phyloP scores from a whole-genome alignment of 176 grass and related monocot species.

The Oryza australiensis region DNA sequence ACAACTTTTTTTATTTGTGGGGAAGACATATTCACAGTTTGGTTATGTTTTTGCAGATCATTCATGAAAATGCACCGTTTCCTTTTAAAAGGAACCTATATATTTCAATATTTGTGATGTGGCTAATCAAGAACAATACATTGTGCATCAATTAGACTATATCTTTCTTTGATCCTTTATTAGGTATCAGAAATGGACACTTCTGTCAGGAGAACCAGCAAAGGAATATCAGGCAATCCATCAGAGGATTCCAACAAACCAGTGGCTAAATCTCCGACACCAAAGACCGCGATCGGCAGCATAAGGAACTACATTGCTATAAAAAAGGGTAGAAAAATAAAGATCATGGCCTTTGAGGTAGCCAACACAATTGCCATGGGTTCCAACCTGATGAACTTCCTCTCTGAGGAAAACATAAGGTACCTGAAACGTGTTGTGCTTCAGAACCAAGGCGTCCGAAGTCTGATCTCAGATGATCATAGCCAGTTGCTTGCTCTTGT shows the following conservation, averaged over 20 bases:
- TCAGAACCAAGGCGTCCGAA: constrained; percentile 43
- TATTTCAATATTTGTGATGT: not conserved
- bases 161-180: not conserved
- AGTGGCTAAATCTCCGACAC: not conserved
- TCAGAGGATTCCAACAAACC: constrained; percentile 29
- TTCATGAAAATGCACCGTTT: not conserved
- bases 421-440: constrained; percentile 50
- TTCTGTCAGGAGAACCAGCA: constrained; percentile 26
- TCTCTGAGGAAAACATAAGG: constrained; percentile 50
- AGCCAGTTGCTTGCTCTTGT: constrained; percentile 44
- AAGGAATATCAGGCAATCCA: constrained; percentile 8
- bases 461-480: constrained; percentile 55
- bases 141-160: not conserved
- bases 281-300: not conserved
- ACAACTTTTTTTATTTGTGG: too few species aligned
- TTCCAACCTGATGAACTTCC: constrained; percentile 52
- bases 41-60: not conserved
- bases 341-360: constrained; percentile 66
- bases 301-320: not conserved
- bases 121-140: not conserved
- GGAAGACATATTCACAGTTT: not conserved
- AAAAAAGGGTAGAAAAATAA: constrained; percentile 41
- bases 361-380: constrained; percentile 73
- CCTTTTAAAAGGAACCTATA: not conserved
- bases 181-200: constrained; percentile 37